Conservation (phyloP, 192 early-diverging fungal genomes). For the Coemansia sp. region DNA sequence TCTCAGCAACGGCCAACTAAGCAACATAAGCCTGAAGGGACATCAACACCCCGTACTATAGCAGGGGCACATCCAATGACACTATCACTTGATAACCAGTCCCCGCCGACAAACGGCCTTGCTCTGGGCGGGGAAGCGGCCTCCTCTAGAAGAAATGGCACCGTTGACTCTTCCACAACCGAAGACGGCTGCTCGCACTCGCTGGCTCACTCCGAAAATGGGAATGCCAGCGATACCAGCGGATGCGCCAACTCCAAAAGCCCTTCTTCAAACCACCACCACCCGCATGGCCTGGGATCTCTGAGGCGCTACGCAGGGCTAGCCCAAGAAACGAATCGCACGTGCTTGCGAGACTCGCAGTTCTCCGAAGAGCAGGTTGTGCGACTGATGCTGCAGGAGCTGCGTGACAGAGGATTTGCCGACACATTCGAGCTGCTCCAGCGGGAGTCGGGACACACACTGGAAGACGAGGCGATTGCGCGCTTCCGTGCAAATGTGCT, state of each 20-base stretch:
- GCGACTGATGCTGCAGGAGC: conserved; percentile 85
- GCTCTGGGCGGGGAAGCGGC: neutral
- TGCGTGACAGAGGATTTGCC: conserved; percentile 79
- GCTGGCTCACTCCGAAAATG: conserved; percentile 7
- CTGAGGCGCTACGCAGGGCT: conserved; percentile 43
- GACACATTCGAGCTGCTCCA: conserved; percentile 72
- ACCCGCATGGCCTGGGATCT: neutral
- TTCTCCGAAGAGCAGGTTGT: conserved; percentile 74
- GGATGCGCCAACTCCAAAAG: neutral
- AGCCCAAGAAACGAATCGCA: conserved; percentile 35
- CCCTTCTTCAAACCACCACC: neutral
- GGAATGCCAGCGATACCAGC: conserved; percentile 4
- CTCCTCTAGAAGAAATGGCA: conserved; percentile 5
- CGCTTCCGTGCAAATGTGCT: conserved; percentile 75
- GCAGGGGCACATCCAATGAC: conserved; percentile 31
- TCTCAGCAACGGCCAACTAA: conserved; percentile 28
- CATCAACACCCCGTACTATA: conserved; percentile 11
- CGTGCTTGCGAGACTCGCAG: conserved; percentile 46
- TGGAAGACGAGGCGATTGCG: conserved; percentile 72
- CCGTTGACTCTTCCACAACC: conserved; percentile 9
- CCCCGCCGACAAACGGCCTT: conserved; percentile 9
- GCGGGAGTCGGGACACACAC: conserved; percentile 74
- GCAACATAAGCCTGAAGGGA: conserved; percentile 26
- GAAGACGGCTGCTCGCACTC: conserved; percentile 3
- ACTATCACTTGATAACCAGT: conserved; percentile 8